Percentiles rank a stretch among this genome's conserved stretches.
Evolutionary conservation across 2,329 filamentous ascomycete genomes (phyloP).

Genomic region (Fusarium chlamydosporum): DNA sequence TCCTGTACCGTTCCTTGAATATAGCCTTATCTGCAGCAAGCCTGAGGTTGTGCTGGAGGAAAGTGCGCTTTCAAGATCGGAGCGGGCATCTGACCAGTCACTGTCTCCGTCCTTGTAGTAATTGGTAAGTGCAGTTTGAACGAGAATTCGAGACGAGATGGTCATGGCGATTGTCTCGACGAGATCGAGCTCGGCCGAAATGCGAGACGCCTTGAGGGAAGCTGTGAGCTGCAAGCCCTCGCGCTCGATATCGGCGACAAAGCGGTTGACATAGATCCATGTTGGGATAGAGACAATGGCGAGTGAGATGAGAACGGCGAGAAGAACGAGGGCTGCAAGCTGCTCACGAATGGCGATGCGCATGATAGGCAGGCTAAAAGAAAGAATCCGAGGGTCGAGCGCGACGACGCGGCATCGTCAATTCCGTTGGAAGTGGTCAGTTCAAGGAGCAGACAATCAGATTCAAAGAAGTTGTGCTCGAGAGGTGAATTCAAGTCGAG

Average conservation of each 20-base stretch:
- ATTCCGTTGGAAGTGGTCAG: slow-evolving; percentile 30
- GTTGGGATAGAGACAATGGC: slow-evolving; percentile 85
- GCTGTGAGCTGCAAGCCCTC: slow-evolving; percentile 81
- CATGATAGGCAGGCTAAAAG: slow-evolving; percentile 66
- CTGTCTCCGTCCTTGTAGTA: slow-evolving; percentile 65
- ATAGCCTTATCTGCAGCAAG: slow-evolving; percentile 80
- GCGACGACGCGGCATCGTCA: slow-evolving; percentile 50
- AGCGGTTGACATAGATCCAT: slow-evolving; percentile 70
- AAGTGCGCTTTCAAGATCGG: slow-evolving; percentile 81
- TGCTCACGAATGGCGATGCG: slow-evolving; percentile 90
- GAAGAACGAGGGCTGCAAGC: slow-evolving; percentile 82
- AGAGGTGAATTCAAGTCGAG: slow-evolving; percentile 5
- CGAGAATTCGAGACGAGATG: slow-evolving; percentile 75
- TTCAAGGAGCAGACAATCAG: slow-evolving; percentile 25
- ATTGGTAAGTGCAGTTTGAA: slow-evolving; percentile 66
- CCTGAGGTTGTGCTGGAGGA: slow-evolving; percentile 68
- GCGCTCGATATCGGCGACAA: slow-evolving; percentile 66
- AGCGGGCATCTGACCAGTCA: slow-evolving; percentile 72
- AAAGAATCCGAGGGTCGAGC: slow-evolving; percentile 37
- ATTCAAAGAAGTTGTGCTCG: slow-evolving; percentile 17
- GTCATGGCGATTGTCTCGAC: slow-evolving; percentile 81
- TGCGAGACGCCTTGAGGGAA: slow-evolving; percentile 86
- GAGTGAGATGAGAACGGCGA: slow-evolving; percentile 80
- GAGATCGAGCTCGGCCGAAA: slow-evolving; percentile 83
- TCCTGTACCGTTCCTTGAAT: slow-evolving; percentile 75